These are phyloP conservation scores for Leishmania arabica DNA, from an alignment of 208 protist genomes.

Conservation along the genomic window DNA sequence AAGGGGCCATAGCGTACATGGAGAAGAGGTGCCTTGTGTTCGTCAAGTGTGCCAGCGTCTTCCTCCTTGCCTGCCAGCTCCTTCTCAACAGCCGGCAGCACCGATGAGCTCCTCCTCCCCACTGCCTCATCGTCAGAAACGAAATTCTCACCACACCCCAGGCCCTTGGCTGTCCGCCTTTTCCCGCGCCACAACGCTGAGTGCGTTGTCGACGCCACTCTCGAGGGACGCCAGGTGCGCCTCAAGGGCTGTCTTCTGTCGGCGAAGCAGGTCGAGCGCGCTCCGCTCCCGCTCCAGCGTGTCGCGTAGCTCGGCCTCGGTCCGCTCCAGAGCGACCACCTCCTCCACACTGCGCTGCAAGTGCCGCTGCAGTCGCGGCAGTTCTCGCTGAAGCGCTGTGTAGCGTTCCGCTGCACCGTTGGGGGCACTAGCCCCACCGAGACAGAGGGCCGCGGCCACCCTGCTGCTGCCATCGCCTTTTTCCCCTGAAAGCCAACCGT, in stretches of 20 bases:
- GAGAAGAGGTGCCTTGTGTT: background rate
- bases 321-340: slow-evolving; percentile 1
- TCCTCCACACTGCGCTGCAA: slow-evolving; percentile 7
- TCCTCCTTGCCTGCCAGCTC: background rate
- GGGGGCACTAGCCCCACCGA: background rate
- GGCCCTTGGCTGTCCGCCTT: background rate
- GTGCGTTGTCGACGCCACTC: background rate
- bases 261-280: slow-evolving; percentile 5
- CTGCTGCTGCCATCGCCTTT: background rate
- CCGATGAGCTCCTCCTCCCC: background rate
- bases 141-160: background rate
- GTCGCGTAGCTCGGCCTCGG: background rate
- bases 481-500: background rate
- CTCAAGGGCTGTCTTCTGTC: slow-evolving; percentile 14
- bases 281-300: background rate
- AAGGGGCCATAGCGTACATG: background rate
- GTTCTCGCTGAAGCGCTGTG: background rate
- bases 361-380: slow-evolving; percentile 16
- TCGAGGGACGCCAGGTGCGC: slow-evolving; percentile 8
- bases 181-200: background rate
- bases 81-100: background rate
- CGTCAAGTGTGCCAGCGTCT: background rate
- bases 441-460: background rate
- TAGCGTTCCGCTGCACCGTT: background rate
- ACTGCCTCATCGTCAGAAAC: background rate